Percentiles rank a stretch among this genome's conserved stretches.
phyloP scores from a whole-genome alignment of 2,329 filamentous ascomycete species.

The Diaporthe sp. region DNA sequence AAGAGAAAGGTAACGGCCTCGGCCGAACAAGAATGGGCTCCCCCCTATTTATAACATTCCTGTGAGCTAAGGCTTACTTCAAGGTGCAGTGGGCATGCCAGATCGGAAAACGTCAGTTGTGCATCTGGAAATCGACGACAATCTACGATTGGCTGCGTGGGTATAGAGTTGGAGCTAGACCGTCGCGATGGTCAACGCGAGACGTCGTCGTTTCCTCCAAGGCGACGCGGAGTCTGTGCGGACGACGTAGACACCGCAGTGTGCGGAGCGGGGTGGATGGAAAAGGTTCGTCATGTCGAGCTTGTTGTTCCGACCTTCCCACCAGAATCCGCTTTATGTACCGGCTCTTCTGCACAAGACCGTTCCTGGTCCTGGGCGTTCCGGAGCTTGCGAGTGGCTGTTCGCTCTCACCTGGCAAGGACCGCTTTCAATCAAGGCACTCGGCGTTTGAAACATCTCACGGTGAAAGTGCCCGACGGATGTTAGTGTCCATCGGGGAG shows the following conservation, averaged over 20 bases:
- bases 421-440: not conserved
- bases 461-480: not conserved
- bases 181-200: slow-evolving; percentile 9
- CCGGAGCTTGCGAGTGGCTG: not conserved
- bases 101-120: not conserved
- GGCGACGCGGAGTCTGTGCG: not conserved
- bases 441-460: not conserved
- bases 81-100: not conserved
- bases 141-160: not conserved
- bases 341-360: too few relatives aligned
- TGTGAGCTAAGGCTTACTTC: not conserved
- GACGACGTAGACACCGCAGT: not conserved
- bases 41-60: not conserved
- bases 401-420: not conserved
- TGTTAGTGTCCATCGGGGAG: not conserved
- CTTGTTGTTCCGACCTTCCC: not conserved
- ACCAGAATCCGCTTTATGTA: not conserved
- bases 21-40: too few relatives aligned
- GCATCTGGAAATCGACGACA: not conserved
- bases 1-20: fast-evolving
- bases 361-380: not conserved
- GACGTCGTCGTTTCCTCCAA: not conserved
- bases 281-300: slow-evolving; percentile 12
- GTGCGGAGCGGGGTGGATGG: not conserved
- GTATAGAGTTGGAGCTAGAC: slow-evolving; percentile 17